phyloP scores from a whole-genome alignment of 495 filamentous ascomycete genomes.

The Hypoxylon intermedium region DNA sequence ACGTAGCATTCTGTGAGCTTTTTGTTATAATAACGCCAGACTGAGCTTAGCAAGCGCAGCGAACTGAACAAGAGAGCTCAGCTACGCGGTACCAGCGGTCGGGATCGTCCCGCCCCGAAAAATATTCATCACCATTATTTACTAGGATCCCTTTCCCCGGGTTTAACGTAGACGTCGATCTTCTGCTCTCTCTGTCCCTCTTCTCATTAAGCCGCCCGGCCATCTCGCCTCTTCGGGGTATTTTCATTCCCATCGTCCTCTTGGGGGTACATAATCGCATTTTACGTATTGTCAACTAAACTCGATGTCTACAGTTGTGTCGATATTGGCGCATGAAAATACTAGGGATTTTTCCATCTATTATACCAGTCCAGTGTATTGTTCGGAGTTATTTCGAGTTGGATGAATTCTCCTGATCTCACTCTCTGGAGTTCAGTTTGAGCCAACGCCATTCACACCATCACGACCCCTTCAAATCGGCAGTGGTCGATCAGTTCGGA shows the following conservation, averaged over 20 bases:
- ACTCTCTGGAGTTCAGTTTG: not conserved
- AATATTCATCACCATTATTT: constrained; percentile 33
- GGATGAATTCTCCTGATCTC: constrained; percentile 13
- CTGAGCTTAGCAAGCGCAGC: not conserved
- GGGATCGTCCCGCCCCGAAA: constrained; percentile 34
- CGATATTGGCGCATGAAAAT: too few relatives aligned
- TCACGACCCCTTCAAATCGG: not conserved
- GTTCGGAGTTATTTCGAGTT: constrained; percentile 11
- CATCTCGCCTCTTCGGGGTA: constrained; percentile 22
- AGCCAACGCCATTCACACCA: constrained; percentile 1
- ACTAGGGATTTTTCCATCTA: too few relatives aligned
- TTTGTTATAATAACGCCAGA: not conserved
- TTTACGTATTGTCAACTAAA: not conserved
- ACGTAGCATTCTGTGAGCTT: constrained; percentile 22
- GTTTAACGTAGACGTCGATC: constrained; percentile 35
- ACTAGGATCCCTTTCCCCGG: constrained; percentile 35
- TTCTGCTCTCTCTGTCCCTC: constrained; percentile 2
- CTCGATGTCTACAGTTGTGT: too few relatives aligned
- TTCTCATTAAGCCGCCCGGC: constrained; percentile 33
- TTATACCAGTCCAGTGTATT: too few relatives aligned
- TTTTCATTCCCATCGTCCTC: constrained; percentile 10
- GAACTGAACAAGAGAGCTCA: not conserved
- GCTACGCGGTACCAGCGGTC: constrained; percentile 24
- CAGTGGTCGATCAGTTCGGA: not conserved
- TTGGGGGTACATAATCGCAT: not conserved